phyloP scores from a whole-genome alignment of 208 protist species.

The Acanthamoeba castellanii region DNA sequence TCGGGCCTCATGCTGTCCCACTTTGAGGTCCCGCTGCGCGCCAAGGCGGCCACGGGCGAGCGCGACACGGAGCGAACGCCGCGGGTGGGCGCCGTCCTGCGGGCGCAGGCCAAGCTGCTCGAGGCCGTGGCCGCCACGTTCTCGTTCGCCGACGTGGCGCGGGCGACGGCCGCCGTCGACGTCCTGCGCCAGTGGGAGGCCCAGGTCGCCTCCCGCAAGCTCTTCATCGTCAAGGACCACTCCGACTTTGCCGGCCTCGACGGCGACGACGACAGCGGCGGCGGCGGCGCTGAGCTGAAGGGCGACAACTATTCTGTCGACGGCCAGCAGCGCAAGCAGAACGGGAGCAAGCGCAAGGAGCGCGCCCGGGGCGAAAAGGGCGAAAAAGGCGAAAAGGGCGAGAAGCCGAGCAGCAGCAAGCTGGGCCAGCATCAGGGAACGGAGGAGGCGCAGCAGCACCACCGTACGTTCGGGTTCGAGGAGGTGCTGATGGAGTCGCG shows the following conservation, averaged over 20 bases:
- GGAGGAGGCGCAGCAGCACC: neutral
- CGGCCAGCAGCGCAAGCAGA: neutral
- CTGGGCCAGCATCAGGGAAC: neutral
- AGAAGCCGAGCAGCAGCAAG: neutral
- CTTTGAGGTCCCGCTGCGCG: neutral
- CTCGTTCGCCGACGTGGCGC: neutral
- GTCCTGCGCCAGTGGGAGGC: neutral
- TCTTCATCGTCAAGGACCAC: conserved; percentile 16
- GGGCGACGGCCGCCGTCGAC: neutral
- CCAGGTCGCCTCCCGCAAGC: neutral
- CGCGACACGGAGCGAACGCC: neutral
- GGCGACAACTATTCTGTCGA: neutral
- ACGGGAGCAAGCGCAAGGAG: conserved; percentile 3
- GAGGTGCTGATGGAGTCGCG: conserved; percentile 17
- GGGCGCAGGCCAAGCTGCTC: neutral
- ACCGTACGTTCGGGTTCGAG: conserved; percentile 26
- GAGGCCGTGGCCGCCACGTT: neutral
- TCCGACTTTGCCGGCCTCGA: neutral
- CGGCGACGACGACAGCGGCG: neutral
- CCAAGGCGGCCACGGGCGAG: neutral
- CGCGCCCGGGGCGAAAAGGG: neutral
- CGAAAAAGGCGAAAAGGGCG: neutral
- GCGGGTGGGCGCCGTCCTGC: conserved; percentile 13
- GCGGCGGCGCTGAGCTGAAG: neutral
- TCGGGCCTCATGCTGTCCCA: neutral